Percentiles rank a stretch among this genome's conserved stretches.
phyloP scores from a whole-genome alignment of 768 basidiomycete species.

The Podaxis sp. region DNA sequence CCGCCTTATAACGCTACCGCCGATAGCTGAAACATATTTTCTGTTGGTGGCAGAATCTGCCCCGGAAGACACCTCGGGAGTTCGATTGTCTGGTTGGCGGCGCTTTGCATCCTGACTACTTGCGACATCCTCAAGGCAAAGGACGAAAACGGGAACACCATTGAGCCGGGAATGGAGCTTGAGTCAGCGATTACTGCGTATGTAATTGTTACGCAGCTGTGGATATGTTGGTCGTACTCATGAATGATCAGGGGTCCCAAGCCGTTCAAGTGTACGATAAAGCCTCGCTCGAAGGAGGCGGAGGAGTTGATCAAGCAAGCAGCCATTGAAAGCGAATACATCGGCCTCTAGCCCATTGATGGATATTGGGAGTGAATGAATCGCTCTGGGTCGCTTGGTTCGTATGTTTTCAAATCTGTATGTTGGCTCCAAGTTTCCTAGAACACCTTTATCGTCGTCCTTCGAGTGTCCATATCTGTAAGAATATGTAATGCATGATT shows the following conservation, averaged over 20 bases:
- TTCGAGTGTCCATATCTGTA: background rate
- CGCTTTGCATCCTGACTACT: constrained; percentile 38
- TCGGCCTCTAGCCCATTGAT: background rate
- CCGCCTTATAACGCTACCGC: background rate
- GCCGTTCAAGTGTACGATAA: constrained; percentile 47
- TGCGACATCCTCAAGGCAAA: constrained; percentile 42
- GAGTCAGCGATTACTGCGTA: constrained; percentile 16
- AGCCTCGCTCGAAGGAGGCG: constrained; percentile 39
- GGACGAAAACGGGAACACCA: constrained; percentile 40
- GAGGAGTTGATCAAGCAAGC: constrained; percentile 30
- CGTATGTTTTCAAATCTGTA: background rate
- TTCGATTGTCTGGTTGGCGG: constrained; percentile 44
- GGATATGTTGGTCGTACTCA: background rate
- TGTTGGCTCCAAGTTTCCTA: too few species aligned
- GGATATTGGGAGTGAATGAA: too few species aligned
- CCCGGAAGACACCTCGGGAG: constrained; percentile 54
- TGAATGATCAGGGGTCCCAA: constrained; percentile 44
- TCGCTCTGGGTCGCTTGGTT: background rate
- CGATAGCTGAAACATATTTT: constrained; percentile 1
- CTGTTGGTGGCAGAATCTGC: constrained; percentile 39
- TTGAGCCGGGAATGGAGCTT: constrained; percentile 32
- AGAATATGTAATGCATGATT: too few species aligned
- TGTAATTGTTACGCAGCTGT: constrained; percentile 1
- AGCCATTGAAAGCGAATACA: constrained; percentile 21
- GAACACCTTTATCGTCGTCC: background rate